Base-by-base conservation (phyloP, 177 flowering plant species). In the Vitis hybrid region DNA sequence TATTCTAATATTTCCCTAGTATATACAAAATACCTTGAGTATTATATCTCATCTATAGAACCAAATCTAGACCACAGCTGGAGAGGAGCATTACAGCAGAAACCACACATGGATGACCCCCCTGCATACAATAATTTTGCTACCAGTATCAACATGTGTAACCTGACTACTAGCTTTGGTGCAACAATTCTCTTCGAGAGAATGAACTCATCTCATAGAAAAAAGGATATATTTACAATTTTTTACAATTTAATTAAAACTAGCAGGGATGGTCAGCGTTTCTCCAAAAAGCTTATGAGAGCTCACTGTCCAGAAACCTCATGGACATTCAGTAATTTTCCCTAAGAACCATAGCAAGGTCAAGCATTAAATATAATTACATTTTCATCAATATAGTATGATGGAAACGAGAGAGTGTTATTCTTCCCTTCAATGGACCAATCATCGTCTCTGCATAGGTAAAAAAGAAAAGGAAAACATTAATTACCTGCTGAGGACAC, bases 361-460 rank as follows among this genome's bases (percentile, higher is more conserved):
- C 49, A 55, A 52, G 15, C 10, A 57, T n/a, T 54, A 55, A 74
- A 61, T 70, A 76, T 49, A 73, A 78, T 84, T 86, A 93, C 99
- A 92, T 93, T 87, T 87, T 93, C 99, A 84, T 96, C 95, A 77
- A 96, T 96, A 74, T 96, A 96, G 81, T 93, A 93, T 66, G 98
- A 92, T 59, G 99, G 99, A 82, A 93, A 90, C 5, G 97, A 90
- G 39, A 93, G 86, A 5, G 94, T 86, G 74, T 88, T 90, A 62
- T 78, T 85, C 75, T 78, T 84, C 79, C 86, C 99, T 71, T 93
- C 94, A 76, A 91, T 72, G 74, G 77, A 73, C 99, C 99, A 96
- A 72, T 92, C 97, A 69, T 92, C 92, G 70, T 89, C 97, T 83
- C 99, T 93, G 94, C 90, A 90, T 58, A 59, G 48, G 49, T 26